A percentile compares a stretch with the other conserved stretches of the same genome.
These are phyloP conservation scores for Geotrichum reessii DNA, from an alignment of 1,139 yeast genomes.

Conservation along the genomic window DNA sequence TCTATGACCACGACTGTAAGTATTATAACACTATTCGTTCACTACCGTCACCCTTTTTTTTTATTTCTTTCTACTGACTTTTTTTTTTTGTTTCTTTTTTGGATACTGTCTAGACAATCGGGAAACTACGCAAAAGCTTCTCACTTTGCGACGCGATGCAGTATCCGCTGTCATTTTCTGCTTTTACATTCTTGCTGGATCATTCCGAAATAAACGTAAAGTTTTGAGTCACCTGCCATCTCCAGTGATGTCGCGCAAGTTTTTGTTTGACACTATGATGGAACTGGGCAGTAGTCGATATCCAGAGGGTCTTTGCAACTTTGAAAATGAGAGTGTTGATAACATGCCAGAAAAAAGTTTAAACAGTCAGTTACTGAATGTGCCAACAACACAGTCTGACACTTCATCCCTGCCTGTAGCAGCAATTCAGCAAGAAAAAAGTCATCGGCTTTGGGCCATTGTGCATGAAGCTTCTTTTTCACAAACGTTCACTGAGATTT, in stretches of 20 bases:
- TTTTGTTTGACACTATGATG: constrained; percentile 40
- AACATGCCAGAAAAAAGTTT: constrained; percentile 4
- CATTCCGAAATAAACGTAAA: constrained; percentile 38
- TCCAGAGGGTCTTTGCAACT: constrained; percentile 12
- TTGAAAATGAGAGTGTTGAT: not conserved
- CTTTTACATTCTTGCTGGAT: constrained; percentile 41
- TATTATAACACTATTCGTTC: not conserved
- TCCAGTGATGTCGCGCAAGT: constrained; percentile 41
- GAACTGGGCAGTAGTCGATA: constrained; percentile 29
- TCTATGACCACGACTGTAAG: constrained; percentile 35
- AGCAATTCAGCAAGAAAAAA: not conserved
- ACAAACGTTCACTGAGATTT: constrained; percentile 44
- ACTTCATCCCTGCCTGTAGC: not conserved
- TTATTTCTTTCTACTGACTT: too few species aligned
- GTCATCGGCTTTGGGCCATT: constrained; percentile 40
- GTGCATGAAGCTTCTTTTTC: constrained; percentile 48
- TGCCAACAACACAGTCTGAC: not conserved
- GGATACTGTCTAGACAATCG: constrained; percentile 29
- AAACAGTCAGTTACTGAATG: not conserved
- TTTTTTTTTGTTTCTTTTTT: too few species aligned
- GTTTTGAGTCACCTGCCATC: constrained; percentile 45
- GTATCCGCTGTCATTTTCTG: constrained; percentile 44
- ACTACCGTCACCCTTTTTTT: not conserved
- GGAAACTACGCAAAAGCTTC: constrained; percentile 37
- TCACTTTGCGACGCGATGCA: constrained; percentile 44